phyloP scores from a whole-genome alignment of 495 filamentous ascomycete species.

The Tetracladium setigerum region DNA sequence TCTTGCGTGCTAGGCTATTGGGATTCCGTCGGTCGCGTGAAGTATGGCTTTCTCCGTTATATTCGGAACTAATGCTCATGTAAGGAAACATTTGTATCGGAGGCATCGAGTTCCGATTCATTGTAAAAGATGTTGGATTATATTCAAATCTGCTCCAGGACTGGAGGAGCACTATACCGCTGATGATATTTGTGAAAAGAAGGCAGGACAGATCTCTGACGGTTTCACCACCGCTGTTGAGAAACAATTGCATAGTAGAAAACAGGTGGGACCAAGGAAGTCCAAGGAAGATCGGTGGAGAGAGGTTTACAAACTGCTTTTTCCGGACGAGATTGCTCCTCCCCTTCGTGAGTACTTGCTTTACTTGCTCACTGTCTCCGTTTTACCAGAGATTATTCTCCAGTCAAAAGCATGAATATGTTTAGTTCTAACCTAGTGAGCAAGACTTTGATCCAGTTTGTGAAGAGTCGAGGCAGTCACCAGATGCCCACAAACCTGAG shows the following conservation, averaged over 20 bases:
- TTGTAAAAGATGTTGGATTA: background rate
- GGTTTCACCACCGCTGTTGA: conserved; percentile 1
- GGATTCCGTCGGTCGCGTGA: background rate
- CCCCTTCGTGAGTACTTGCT: background rate
- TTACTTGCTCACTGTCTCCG: no score
- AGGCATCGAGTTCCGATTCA: background rate
- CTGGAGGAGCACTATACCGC: conserved; percentile 6
- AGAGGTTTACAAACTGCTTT: background rate
- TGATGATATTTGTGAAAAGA: conserved; percentile 1
- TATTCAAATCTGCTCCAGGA: background rate
- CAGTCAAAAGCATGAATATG: no score
- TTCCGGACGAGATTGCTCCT: conserved; percentile 3
- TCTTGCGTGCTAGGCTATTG: background rate
- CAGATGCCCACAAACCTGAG: background rate
- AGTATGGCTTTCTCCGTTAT: background rate
- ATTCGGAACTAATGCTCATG: no score
- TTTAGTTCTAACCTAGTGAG: no score
- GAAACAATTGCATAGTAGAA: conserved; percentile 1
- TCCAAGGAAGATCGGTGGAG: conserved; percentile 9
- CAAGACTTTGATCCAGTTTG: conserved; percentile 12
- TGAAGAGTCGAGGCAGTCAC: background rate
- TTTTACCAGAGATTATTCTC: background rate
- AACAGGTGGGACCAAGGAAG: background rate
- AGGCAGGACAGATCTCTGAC: background rate
- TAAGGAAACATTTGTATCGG: background rate